phyloP scores from a whole-genome alignment of 345 rosid genomes.

The Tarenaya hassleriana region DNA sequence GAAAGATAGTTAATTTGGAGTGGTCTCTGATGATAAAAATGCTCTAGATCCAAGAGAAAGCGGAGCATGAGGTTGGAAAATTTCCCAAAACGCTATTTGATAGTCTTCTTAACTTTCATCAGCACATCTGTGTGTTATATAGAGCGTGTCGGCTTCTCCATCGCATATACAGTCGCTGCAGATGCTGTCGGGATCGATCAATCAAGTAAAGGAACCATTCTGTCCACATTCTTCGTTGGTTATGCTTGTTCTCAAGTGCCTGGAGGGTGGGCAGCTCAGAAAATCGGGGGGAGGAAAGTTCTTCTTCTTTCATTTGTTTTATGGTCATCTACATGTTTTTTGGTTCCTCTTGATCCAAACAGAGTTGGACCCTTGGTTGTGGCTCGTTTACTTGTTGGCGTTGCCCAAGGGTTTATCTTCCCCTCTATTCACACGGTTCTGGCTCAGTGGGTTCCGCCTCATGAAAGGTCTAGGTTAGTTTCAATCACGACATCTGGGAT shows the following conservation, averaged over 20 bases:
- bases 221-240: conserved; percentile 83
- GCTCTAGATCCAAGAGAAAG: conserved; percentile 16
- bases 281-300: conserved; percentile 77
- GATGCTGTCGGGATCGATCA: conserved; percentile 87
- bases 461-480: conserved; percentile 91
- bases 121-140: conserved; percentile 86
- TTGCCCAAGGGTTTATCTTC: conserved; percentile 95
- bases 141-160: conserved; percentile 96
- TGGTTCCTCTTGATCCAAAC: conserved; percentile 79
- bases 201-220: conserved; percentile 83
- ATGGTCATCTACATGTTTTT: conserved; percentile 87
- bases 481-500: conserved; percentile 93
- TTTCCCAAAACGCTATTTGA: conserved; percentile 72
- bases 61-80: conserved; percentile 46
- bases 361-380: conserved; percentile 49
- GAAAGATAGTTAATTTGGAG: conserved; percentile 11
- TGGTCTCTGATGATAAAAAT: conserved; percentile 14
- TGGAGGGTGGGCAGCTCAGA: conserved; percentile 98
- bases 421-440: conserved; percentile 95
- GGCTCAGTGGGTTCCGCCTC: conserved; percentile 99
- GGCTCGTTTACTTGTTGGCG: conserved; percentile 95
- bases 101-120: conserved; percentile 77
- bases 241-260: conserved; percentile 96
- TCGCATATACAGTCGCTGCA: conserved; percentile 86
- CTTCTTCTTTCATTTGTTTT: conserved; percentile 80